phyloP scores from a whole-genome alignment of 345 rosid species.

The Clarkia xantiana region DNA sequence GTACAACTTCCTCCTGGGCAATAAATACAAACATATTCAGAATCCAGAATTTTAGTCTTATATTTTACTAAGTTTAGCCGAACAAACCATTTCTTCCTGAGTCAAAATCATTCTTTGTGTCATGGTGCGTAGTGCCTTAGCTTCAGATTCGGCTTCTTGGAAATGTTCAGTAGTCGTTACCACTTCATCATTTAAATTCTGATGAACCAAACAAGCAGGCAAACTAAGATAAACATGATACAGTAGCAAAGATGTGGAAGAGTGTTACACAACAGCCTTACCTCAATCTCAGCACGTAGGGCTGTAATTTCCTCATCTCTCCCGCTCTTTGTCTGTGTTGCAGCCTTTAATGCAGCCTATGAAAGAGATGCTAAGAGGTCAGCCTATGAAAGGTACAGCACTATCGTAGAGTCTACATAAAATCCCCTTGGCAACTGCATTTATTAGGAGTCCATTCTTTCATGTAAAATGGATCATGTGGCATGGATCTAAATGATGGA shows the following conservation, averaged over 20 bases:
- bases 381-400: slow-evolving; percentile 1
- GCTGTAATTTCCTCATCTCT: slow-evolving; percentile 62
- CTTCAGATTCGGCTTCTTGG: slow-evolving; percentile 77
- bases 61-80: slow-evolving; percentile 6
- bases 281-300: slow-evolving; percentile 76
- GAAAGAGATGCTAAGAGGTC: not conserved
- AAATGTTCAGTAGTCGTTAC: slow-evolving; percentile 48
- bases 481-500: not conserved
- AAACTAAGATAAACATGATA: slow-evolving; percentile 11
- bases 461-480: no score
- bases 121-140: slow-evolving; percentile 72
- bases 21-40: slow-evolving; percentile 9
- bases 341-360: slow-evolving; percentile 91
- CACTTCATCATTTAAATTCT: slow-evolving; percentile 73
- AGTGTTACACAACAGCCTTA: slow-evolving; percentile 7
- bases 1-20: slow-evolving; percentile 88
- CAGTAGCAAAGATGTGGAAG: no score
- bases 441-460: no score
- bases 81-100: slow-evolving; percentile 46
- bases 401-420: slow-evolving; percentile 3
- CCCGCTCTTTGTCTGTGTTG: slow-evolving; percentile 57
- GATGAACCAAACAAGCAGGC: slow-evolving; percentile 9
- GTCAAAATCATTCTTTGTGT: slow-evolving; percentile 40
- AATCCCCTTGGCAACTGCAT: no score
- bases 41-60: slow-evolving; percentile 9